Evolutionary conservation across 2,329 filamentous ascomycete genomes (phyloP).

Genomic region (Fusarium sp.): DNA sequence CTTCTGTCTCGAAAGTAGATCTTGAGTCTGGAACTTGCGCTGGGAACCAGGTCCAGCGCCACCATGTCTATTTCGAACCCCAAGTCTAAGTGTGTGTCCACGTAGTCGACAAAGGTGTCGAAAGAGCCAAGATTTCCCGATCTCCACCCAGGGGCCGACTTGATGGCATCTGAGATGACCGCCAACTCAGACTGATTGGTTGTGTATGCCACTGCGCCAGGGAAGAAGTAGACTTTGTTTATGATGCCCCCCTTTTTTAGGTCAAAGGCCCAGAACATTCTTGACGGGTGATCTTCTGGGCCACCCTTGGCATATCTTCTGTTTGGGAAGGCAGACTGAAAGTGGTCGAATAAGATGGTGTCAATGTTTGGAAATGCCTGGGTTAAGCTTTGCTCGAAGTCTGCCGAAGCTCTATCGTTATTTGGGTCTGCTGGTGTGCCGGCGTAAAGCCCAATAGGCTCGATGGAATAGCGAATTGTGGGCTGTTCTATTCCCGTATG

Average conservation of each 20-base stretch:
- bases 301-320: neutral
- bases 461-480: constrained; percentile 50
- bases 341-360: constrained; percentile 1
- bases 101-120: neutral
- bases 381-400: neutral
- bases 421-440: constrained; percentile 41
- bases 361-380: neutral
- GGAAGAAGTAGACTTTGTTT: constrained; percentile 27
- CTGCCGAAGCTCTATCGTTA: constrained; percentile 29
- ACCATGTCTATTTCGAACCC: constrained; percentile 43
- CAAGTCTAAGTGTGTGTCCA: neutral
- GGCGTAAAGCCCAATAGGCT: constrained; percentile 47
- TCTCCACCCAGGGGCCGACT: constrained; percentile 14
- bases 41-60: constrained; percentile 49
- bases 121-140: neutral
- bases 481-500: constrained; percentile 30
- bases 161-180: constrained; percentile 35
- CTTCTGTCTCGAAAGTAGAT: constrained; percentile 49
- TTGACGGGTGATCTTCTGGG: neutral
- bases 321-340: neutral
- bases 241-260: neutral
- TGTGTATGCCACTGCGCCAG: constrained; percentile 6
- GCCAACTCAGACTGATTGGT: neutral
- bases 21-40: constrained; percentile 49
- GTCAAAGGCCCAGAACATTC: constrained; percentile 21